Evolutionary conservation across 768 basidiomycete genomes (phyloP), one percentile per base, ranked within the genome.

Genomic region (Leucosporidium scottii): DNA sequence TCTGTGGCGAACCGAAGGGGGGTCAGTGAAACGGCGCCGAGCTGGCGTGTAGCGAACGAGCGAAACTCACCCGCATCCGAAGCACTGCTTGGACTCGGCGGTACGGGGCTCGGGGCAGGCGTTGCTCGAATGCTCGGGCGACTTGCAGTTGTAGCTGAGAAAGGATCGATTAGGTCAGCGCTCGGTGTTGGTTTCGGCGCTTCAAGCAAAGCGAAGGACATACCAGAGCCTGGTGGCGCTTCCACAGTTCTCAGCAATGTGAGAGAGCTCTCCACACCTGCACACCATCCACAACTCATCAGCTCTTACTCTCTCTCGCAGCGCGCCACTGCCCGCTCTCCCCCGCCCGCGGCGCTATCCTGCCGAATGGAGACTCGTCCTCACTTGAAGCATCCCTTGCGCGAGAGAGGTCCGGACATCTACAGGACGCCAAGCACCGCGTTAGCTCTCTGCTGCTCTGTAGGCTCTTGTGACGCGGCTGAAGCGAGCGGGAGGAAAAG

Each of bases 71-170:
- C 54, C 31, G 65, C 70, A 71, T n/a, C 56, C 61, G 61, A 66
- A 72, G 67, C 67, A 72, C 59, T 70, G 61, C 62, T 70, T 65
- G 50, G 60, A 59, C 44, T 70, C 72, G 23, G 63, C 39, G 23
- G 64, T 64, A 59, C 69, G 66, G n/a, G 68, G 68, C 39, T 55
- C 51, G 36, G 63, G 61, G 66, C 71, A 72, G 28, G 67, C 68
- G 62, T 66, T 69, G 55, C 65, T 66, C 67, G 67, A 67, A 62
- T 72, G 71, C 3, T 68, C 71, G 28, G 67, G 65, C 60, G 61
- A 59, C 39, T 65, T 59, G 59, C 71, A 72, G 71, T 72, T 72
- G 71, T 61, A 72, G 71, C 71, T 69, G 21, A 69, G 54, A 5
- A n/a, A 62, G 28, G 47, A 66, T 57, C 59, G 62, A 62, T 8